Evolutionary conservation across 768 basidiomycete genomes (phyloP), one percentile per base, ranked within the genome.

Genomic region (Rubroboletus satanas): DNA sequence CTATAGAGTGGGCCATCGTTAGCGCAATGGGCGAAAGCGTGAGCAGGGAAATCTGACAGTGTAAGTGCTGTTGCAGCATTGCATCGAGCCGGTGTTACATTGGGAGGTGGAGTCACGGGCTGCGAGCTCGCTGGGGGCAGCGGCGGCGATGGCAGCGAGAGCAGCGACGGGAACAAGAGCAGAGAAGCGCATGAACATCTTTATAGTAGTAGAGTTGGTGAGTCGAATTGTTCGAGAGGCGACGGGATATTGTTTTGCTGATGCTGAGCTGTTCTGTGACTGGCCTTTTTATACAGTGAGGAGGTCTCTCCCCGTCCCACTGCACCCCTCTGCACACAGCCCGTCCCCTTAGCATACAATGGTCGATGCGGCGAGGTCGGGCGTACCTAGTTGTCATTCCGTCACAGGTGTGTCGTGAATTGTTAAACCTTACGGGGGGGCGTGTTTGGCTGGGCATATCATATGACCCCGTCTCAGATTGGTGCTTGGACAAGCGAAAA

Each of bases 151-250:
- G 2, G 26, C 26, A 5, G 26, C 26, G 26, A 26, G 26, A 26
- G 2, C 26, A 26, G 26, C 26, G 5, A 26, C 26, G 2, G 56
- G 42, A 42, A 62, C n/a, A 5, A 65, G 23, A 18, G 35, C 7
- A 45, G 57, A 32, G 18, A 52, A 38, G 42, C 46, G 52, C 18
- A 37, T 18, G 32, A 15, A 49, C 62, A 64, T 65, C 4, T 44
- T 42, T 45, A 5, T 36, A 35, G 26, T 7, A 6, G 14, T 28
- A 18, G 26, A 26, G 3, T 3, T 26, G 37, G 21, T 49, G 36
- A 6, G 18, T 31, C 35, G 15, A 15, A n/a, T n/a, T n/a, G n/a
- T n/a, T n/a, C n/a, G 28, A 45, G 33, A 47, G 29, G 38, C 18
- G 14, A 42, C 41, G 38, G 18, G 32, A 31, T 21, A 7, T 21